Conservation (phyloP, 192 early-diverging fungal species). For the Dimargaris verticillata region DNA sequence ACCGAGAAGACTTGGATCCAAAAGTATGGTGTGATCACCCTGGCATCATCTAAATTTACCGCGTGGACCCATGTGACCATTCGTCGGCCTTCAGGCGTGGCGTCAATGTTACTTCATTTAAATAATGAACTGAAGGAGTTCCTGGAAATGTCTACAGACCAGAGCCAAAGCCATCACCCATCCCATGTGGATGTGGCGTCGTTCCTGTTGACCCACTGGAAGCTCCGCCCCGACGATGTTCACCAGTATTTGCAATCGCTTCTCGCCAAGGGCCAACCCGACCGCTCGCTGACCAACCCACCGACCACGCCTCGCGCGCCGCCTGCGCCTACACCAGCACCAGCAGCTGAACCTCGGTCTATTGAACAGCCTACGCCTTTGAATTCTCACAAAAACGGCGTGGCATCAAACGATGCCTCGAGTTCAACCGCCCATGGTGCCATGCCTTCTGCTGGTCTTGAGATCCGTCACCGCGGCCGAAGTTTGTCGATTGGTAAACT, state of each 20-base stretch:
- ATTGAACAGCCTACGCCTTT: too few relatives aligned
- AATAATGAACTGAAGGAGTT: slow-evolving; percentile 19
- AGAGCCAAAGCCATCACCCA: background rate
- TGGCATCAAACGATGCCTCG: too few relatives aligned
- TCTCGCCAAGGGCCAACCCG: background rate
- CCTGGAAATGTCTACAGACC: background rate
- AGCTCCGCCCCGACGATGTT: background rate
- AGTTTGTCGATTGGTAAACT: too few relatives aligned
- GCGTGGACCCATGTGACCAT: slow-evolving; percentile 70
- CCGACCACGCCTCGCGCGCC: too few relatives aligned
- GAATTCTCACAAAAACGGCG: too few relatives aligned
- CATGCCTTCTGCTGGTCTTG: too few relatives aligned
- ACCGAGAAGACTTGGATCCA: slow-evolving; percentile 61
- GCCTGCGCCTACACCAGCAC: too few relatives aligned
- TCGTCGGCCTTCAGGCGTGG: slow-evolving; percentile 63
- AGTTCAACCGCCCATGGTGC: too few relatives aligned
- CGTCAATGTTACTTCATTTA: slow-evolving; percentile 37
- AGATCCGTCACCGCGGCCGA: too few relatives aligned
- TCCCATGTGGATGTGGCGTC: slow-evolving; percentile 6
- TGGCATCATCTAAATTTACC: slow-evolving; percentile 41
- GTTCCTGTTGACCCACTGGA: slow-evolving; percentile 9
- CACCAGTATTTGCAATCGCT: slow-evolving; percentile 3
- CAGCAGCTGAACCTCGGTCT: too few relatives aligned
- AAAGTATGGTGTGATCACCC: slow-evolving; percentile 70
- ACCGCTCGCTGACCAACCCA: too few relatives aligned